Evolutionary conservation across 1,284 basidiomycete species (phyloP), one percentile per base, ranked within the genome.

Genomic region (Pseudozyma hubeiensis): DNA sequence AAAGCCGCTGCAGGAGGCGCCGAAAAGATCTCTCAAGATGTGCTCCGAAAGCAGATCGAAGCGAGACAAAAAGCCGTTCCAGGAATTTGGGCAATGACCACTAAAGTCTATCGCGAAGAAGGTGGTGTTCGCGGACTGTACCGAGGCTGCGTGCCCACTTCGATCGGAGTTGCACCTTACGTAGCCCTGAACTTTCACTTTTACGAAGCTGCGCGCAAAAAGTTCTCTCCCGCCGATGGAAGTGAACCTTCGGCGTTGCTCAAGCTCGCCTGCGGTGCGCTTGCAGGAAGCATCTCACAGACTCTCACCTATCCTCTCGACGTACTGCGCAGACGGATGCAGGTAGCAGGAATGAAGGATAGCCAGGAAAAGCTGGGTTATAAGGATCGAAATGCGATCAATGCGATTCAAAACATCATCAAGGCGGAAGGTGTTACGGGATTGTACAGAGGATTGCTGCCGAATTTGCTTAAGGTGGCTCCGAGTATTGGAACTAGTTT

Each of bases 301-400:
- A 93, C 94, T 37, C 86, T 97, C 78, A 98, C 96, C 7, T 97
- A 97, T 83, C 96, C 96, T 0, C 92, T 97, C 80, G 96, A 99
- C 84, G 93, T 98, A 1, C 85, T 98, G 55, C 88, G 96, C 44
- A 88, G 96, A 52, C 94, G 97, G 86, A 94, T 99, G 91, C 96
- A 99, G 85, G 93, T 96, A 59, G 90, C 91, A 1, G 96, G 95
- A 1, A 91, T 97, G 90, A 86, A 88, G 67, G 87, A 87, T 43
- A 87, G 88, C 59, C 60, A 67, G 33, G 65, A 73, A 45, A 86
- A 88, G 64, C 79, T 90, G 63, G 88, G 89, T 44, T 94, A 94
- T 85, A 90, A 86, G 50, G 92, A 93, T 30, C 93, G 75, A 41
- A 79, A 78, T 55, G 73, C 78, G 91, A 16, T 81, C 61, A 91